These are phyloP conservation scores for Pestalotiopsis sp. DNA, from an alignment of 2,329 filamentous ascomycete genomes.

Conservation along the genomic window DNA sequence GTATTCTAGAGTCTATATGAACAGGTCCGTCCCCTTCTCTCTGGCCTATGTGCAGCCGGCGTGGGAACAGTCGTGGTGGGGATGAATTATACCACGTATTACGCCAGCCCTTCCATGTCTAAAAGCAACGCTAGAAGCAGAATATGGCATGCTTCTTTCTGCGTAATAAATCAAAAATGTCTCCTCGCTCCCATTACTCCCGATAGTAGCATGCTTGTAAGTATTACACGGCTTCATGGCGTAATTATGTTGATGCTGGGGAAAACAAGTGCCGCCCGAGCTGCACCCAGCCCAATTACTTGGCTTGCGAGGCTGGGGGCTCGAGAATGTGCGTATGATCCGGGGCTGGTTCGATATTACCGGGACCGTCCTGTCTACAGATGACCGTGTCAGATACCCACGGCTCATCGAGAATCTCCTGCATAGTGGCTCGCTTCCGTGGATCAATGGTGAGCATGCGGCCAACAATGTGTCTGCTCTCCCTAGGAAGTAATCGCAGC, in stretches of 20 bases:
- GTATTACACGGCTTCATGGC: neutral
- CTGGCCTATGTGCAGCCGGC: neutral
- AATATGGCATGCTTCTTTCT: neutral
- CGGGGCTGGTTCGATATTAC: slow-evolving; percentile 70
- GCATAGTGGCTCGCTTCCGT: slow-evolving; percentile 78
- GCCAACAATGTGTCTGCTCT: slow-evolving; percentile 86
- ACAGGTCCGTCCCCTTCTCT: neutral
- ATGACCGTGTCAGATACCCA: slow-evolving; percentile 89
- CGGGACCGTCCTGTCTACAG: slow-evolving; percentile 75
- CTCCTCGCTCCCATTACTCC: neutral
- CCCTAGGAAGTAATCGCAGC: slow-evolving; percentile 81
- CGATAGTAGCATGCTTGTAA: neutral
- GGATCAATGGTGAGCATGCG: slow-evolving; percentile 92
- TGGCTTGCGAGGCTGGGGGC: slow-evolving; percentile 57
- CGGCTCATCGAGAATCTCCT: slow-evolving; percentile 82
- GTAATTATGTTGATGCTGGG: neutral
- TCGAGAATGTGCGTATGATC: slow-evolving; percentile 87
- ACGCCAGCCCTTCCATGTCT: neutral
- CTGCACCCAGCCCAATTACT: slow-evolving; percentile 19
- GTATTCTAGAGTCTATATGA: neutral
- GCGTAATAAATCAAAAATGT: neutral
- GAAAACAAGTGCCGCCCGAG: neutral
- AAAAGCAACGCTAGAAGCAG: neutral
- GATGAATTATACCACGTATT: neutral
- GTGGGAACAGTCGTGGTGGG: neutral